phyloP scores from a whole-genome alignment of 2,329 filamentous ascomycete genomes.

The Pseudogymnoascus sp. region DNA sequence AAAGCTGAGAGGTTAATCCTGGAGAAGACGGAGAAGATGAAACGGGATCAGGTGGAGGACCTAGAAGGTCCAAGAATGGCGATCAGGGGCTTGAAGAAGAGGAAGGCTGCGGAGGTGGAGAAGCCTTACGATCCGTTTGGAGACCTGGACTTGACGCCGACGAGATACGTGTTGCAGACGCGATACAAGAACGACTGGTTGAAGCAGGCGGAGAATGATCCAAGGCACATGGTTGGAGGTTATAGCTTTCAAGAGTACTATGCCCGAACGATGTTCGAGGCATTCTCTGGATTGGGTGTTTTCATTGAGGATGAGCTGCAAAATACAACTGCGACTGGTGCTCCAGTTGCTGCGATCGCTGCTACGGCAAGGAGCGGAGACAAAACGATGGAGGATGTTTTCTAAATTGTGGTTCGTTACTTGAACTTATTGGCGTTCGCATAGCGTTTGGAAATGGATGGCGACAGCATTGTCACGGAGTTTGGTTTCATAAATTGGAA shows the following conservation, averaged over 20 bases:
- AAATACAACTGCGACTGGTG: slow-evolving; percentile 27
- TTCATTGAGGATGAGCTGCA: slow-evolving; percentile 66
- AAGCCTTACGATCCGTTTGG: slow-evolving; percentile 84
- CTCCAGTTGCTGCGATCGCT: slow-evolving; percentile 31
- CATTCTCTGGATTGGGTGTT: slow-evolving; percentile 80
- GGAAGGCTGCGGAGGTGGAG: slow-evolving; percentile 51
- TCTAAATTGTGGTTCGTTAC: slow-evolving; percentile 22
- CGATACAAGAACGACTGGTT: slow-evolving; percentile 70
- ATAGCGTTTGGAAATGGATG: slow-evolving; percentile 3
- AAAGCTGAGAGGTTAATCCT: slow-evolving; percentile 53
- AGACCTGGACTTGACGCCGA: slow-evolving; percentile 58
- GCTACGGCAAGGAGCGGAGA: slow-evolving; percentile 29
- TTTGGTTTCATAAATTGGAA: slow-evolving; percentile 4
- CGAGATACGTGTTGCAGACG: slow-evolving; percentile 61
- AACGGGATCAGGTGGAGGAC: slow-evolving; percentile 21
- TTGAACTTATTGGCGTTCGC: background rate
- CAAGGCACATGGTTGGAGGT: slow-evolving; percentile 64
- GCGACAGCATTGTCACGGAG: background rate
- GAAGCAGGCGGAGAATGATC: slow-evolving; percentile 56
- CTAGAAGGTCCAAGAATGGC: slow-evolving; percentile 36
- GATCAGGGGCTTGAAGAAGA: slow-evolving; percentile 73
- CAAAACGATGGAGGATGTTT: slow-evolving; percentile 43
- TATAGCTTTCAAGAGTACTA: slow-evolving; percentile 80
- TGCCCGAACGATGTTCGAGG: slow-evolving; percentile 71
- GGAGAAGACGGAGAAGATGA: slow-evolving; percentile 57